These are phyloP conservation scores for Barnettozyma populi DNA, from an alignment of 805 yeast genomes.

Conservation along the genomic window DNA sequence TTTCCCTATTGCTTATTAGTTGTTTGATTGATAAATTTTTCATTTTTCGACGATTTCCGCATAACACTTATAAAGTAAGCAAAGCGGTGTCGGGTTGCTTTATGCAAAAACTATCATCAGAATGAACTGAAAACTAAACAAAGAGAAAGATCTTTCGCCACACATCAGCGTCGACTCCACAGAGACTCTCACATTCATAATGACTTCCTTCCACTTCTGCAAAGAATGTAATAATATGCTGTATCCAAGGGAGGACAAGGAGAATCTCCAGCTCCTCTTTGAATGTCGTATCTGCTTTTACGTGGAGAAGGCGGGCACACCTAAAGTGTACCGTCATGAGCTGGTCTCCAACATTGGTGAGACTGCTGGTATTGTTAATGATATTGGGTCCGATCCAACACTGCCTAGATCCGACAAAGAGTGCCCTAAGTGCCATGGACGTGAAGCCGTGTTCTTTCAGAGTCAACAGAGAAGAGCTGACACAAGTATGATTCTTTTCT, in stretches of 20 bases:
- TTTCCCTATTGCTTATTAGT: not conserved
- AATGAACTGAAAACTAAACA: not conserved
- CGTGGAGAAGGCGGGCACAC: slow-evolving; percentile 83
- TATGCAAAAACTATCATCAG: not conserved
- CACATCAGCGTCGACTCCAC: not conserved
- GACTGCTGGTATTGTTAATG: slow-evolving; percentile 96
- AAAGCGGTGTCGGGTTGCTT: not conserved
- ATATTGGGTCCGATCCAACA: slow-evolving; percentile 95
- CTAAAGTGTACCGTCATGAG: slow-evolving; percentile 89
- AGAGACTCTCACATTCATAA: slow-evolving; percentile 22
- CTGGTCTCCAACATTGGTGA: slow-evolving; percentile 85
- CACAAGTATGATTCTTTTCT: slow-evolving; percentile 90
- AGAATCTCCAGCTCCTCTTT: slow-evolving; percentile 60
- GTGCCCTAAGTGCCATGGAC: slow-evolving; percentile 84
- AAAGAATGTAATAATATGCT: slow-evolving; percentile 96
- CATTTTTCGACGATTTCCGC: not conserved
- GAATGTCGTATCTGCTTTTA: slow-evolving; percentile 94
- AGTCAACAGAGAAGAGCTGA: slow-evolving; percentile 93
- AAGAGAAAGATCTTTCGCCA: not conserved
- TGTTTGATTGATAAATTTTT: not conserved
- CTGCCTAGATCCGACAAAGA: slow-evolving; percentile 92
- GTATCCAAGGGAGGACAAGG: slow-evolving; percentile 93
- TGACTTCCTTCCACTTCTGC: slow-evolving; percentile 95
- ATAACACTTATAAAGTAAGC: not conserved
- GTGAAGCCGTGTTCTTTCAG: slow-evolving; percentile 94